phyloP scores from a whole-genome alignment of 495 filamentous ascomycete genomes.

The Lepidopterella palustris region DNA sequence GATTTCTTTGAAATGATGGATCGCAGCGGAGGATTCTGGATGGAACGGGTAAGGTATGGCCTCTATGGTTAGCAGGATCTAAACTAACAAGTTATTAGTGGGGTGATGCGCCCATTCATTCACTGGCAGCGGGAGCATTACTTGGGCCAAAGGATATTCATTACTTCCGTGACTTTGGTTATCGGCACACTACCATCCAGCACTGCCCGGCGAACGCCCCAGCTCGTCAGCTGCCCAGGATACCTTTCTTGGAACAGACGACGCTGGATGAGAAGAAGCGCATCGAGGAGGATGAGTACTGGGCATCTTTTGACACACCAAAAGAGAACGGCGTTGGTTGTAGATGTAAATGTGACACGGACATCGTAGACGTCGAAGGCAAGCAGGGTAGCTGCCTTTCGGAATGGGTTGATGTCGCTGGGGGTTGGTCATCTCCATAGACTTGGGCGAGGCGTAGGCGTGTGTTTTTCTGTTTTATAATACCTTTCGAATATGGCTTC shows the following conservation, averaged over 20 bases:
- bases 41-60: constrained; percentile 70
- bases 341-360: constrained; percentile 95
- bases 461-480: constrained; percentile 1
- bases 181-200: constrained; percentile 97
- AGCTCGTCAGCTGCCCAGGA: constrained; percentile 73
- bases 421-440: constrained; percentile 78
- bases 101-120: constrained; percentile 99
- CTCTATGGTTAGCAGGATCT: neutral
- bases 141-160: constrained; percentile 81
- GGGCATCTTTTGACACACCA: constrained; percentile 76
- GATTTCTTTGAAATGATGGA: constrained; percentile 99
- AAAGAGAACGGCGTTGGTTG: constrained; percentile 98
- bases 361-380: constrained; percentile 94
- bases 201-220: constrained; percentile 97
- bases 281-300: constrained; percentile 93
- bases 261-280: constrained; percentile 81
- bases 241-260: constrained; percentile 77
- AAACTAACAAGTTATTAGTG: constrained; percentile 54
- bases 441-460: neutral
- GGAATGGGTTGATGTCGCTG: constrained; percentile 97
- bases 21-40: constrained; percentile 96
- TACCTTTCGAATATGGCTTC: constrained; percentile 1
- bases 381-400: constrained; percentile 91
- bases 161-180: constrained; percentile 99
- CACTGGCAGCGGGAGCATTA: constrained; percentile 85